A percentile compares a stretch with the other conserved stretches of the same genome.
These are phyloP conservation scores for slime mould (Dictyostelium discoideum) DNA, from an alignment of 78 protist species.

Conservation along the genomic window DNA sequence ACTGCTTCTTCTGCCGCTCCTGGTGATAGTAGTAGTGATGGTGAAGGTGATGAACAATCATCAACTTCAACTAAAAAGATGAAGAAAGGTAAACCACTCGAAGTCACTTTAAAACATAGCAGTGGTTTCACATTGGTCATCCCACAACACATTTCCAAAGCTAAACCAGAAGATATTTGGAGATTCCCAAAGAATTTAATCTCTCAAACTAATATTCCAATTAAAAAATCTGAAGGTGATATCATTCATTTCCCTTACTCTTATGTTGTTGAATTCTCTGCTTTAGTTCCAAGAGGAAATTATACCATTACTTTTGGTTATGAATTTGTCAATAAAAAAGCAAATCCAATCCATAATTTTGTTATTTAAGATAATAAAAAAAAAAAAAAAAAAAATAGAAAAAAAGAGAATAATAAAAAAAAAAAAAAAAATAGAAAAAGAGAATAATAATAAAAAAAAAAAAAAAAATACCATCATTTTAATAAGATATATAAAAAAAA, in stretches of 20 bases:
- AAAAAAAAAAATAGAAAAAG: neutral
- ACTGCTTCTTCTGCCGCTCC: neutral
- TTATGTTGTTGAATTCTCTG: neutral
- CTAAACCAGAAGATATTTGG: neutral
- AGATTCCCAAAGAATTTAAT: neutral
- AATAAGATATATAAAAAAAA: too few species aligned
- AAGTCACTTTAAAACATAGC: neutral
- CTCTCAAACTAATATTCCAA: neutral
- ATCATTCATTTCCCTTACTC: constrained; percentile 6
- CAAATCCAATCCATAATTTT: neutral
- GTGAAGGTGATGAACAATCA: neutral
- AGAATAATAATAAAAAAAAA: too few species aligned
- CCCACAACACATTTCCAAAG: neutral
- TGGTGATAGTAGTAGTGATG: neutral
- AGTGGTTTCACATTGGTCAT: neutral
- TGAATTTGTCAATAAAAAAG: neutral
- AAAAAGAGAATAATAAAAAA: too few species aligned
- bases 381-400: neutral
- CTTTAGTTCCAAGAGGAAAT: neutral
- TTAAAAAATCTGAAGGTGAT: neutral
- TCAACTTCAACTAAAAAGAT: neutral
- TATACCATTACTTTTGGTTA: neutral
- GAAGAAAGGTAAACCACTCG: neutral
- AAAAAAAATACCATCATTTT: too few species aligned
- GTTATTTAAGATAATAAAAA: neutral